phyloP scores from a whole-genome alignment of 441 rosid genomes.

The Populus hybrid region DNA sequence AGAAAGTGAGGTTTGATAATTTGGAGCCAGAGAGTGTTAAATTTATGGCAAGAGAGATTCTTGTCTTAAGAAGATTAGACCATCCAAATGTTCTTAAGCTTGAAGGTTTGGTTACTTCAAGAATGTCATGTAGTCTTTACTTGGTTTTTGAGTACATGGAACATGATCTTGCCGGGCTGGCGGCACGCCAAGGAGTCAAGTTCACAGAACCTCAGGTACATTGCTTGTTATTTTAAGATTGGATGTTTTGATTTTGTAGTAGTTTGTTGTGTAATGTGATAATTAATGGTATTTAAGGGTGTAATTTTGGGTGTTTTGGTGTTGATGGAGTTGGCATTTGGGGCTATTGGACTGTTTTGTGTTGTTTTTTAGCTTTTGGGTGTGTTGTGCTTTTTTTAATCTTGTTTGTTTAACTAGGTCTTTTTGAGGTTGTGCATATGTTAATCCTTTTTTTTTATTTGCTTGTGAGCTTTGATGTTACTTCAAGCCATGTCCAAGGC shows the following conservation, averaged over 20 bases:
- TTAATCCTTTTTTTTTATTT: conserved; percentile 18
- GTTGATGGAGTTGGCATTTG: conserved; percentile 13
- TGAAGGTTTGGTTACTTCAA: conserved; percentile 83
- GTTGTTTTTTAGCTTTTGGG: conserved; percentile 29
- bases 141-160: conserved; percentile 87
- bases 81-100: conserved; percentile 92
- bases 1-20: conserved; percentile 88
- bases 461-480: conserved; percentile 10
- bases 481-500: conserved; percentile 11
- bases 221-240: conserved; percentile 1
- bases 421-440: conserved; percentile 19
- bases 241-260: background rate
- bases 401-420: conserved; percentile 21
- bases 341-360: conserved; percentile 12
- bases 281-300: background rate
- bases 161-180: conserved; percentile 83
- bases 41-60: conserved; percentile 96
- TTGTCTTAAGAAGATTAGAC: conserved; percentile 54
- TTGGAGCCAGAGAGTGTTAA: conserved; percentile 88
- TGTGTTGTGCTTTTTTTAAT: conserved; percentile 16
- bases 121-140: conserved; percentile 83
- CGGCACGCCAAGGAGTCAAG: conserved; percentile 58
- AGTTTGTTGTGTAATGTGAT: conserved; percentile 10
- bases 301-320: conserved; percentile 18
- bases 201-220: conserved; percentile 80